Evolutionary conservation across 1,284 basidiomycete species (phyloP), one percentile per base, ranked within the genome.

Genomic region (Xanthoconium separans): DNA sequence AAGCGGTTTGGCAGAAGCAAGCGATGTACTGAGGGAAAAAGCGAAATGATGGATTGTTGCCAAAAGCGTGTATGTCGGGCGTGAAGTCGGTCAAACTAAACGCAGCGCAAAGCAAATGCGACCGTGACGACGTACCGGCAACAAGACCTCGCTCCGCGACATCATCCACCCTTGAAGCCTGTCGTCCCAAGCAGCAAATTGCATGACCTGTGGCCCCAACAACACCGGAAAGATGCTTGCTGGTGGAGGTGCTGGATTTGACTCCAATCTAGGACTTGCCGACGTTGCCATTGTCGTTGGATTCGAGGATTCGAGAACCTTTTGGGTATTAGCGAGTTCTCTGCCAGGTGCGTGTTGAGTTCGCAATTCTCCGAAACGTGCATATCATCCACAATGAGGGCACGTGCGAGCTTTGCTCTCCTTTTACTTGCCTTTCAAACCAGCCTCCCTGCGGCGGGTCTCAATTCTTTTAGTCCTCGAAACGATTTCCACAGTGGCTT

Each of bases 101-200:
- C 40, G 29, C 9, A 44, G 15, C 22, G 44, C 13, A 16, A 20
- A 20, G n/a, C 3, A 12, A 41, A 49, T 18, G 1, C 22, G 22
- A 22, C 22, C 3, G 22, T 22, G 1, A 12, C 31, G 15, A 70
- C 81, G 52, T 56, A 88, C 86, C 89, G 44, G 89, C 82, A 8
- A 78, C 65, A 0, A 76, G 71, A 0, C 90, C 89, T 40, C 88
- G 73, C 51, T 75, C 65, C 3, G 79, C 77, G 0, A 84, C 89
- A 68, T 91, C 7, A 27, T 27, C 27, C 27, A 27, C 27, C 7
- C 27, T 27, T 27, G 27, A 6, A 27, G 84, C 58, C 76, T 77
- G 64, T 87, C 91, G 58, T 85, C 75, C 89, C 88, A 91, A 12
- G 85, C 82, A 8, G 89, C 46, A 77, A 72, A 66, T 92, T 89